Conservation (phyloP, 2,329 filamentous ascomycete species). For the Tolypocladium amazonense region DNA sequence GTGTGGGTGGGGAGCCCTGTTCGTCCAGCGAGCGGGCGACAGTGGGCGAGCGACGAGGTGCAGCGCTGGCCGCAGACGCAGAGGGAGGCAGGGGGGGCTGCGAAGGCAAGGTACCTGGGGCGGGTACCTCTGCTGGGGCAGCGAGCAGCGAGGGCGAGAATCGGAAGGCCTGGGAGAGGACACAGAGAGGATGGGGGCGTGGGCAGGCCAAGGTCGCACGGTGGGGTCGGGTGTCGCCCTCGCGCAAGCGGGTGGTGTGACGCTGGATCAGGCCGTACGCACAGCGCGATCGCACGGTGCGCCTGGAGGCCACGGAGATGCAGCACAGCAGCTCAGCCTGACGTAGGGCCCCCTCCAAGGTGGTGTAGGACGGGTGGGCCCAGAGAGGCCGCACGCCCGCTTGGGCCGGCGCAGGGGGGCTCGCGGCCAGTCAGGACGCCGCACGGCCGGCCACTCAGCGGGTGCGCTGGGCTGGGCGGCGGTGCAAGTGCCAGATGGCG, state of each 20-base stretch:
- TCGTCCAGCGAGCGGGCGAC: background rate
- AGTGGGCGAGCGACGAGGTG: background rate
- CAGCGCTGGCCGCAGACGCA: background rate
- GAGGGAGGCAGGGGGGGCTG: background rate
- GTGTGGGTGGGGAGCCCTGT: background rate
- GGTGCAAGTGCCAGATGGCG: background rate
- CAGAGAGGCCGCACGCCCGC: constrained; percentile 1
- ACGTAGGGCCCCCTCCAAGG: background rate
- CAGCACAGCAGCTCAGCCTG: background rate
- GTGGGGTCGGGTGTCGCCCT: background rate
- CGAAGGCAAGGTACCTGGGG: background rate
- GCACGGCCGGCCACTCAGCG: background rate
- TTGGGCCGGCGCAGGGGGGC: constrained; percentile 1
- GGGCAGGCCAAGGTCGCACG: background rate
- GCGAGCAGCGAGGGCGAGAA: background rate
- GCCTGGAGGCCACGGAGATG: background rate
- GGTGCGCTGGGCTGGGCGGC: background rate
- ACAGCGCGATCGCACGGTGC: background rate
- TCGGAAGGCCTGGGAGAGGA: no score
- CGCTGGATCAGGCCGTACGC: background rate
- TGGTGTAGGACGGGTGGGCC: background rate
- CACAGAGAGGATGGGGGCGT: no score
- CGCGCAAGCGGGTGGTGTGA: background rate
- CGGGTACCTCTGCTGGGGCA: background rate
- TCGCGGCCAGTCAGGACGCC: background rate